Percentiles rank a stretch among this genome's conserved stretches.
These are phyloP conservation scores for Coelastrella sp. DNA, from an alignment of 139 green algal species.

Conservation along the genomic window DNA sequence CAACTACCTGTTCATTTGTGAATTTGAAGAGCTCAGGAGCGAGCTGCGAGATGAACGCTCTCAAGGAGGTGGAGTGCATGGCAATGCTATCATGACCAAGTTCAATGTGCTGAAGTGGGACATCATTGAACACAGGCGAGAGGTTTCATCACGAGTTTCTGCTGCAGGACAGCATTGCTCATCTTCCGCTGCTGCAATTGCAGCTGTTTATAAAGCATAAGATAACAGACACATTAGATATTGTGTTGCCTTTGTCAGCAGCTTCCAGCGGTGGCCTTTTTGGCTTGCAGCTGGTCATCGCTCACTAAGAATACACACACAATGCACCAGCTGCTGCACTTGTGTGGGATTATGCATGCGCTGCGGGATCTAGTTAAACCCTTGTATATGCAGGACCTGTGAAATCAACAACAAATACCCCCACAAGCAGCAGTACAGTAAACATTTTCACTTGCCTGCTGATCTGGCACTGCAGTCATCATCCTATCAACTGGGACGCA, in stretches of 20 bases:
- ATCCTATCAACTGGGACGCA: conserved; percentile 84
- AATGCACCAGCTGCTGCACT: too few species aligned
- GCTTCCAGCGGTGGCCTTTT: too few species aligned
- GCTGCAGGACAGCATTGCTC: too few species aligned
- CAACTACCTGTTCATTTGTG: conserved; percentile 80
- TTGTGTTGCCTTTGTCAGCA: too few species aligned
- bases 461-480: conserved; percentile 62
- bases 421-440: background rate
- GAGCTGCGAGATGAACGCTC: conserved; percentile 51
- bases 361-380: too few species aligned
- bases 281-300: too few species aligned
- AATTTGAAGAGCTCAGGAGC: conserved; percentile 89
- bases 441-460: background rate
- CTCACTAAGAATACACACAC: too few species aligned
- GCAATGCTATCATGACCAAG: conserved; percentile 86
- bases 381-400: background rate
- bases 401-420: background rate
- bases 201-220: too few species aligned
- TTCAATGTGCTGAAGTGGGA: conserved; percentile 24
- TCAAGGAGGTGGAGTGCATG: conserved; percentile 90
- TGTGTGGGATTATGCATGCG: too few species aligned
- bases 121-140: conserved; percentile 71
- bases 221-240: too few species aligned
- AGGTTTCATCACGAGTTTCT: background rate
- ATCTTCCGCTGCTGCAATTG: too few species aligned